phyloP scores from a whole-genome alignment of 2,329 filamentous ascomycete genomes.

The Aspergillus sp. region DNA sequence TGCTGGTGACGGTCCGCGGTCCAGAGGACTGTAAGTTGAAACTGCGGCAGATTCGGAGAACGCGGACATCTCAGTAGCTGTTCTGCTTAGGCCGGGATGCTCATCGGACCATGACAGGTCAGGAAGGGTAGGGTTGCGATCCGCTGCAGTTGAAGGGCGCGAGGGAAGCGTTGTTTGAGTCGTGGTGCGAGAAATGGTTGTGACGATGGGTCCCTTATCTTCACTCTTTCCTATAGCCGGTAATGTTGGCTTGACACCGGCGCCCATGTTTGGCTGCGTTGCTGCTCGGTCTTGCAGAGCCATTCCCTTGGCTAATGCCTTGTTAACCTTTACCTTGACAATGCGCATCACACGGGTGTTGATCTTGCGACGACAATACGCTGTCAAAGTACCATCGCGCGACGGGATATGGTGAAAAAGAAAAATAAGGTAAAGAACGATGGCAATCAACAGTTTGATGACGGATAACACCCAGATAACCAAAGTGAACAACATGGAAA shows the following conservation, averaged over 20 bases:
- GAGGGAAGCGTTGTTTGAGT: conserved; percentile 59
- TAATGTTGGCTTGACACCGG: conserved; percentile 48
- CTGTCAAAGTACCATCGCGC: conserved; percentile 69
- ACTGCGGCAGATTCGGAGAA: conserved; percentile 39
- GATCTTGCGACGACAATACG: conserved; percentile 88
- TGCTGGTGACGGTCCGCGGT: conserved; percentile 20
- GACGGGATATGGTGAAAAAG: conserved; percentile 87
- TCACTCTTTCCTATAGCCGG: conserved; percentile 52
- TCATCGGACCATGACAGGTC: conserved; percentile 35
- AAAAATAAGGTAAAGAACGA: conserved; percentile 77
- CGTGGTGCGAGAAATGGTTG: conserved; percentile 38
- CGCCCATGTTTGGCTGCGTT: conserved; percentile 29
- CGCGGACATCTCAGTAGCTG: conserved; percentile 44
- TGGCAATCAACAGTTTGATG: conserved; percentile 64
- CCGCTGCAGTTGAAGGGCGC: conserved; percentile 48
- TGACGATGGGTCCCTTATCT: conserved; percentile 27
- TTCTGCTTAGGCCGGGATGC: conserved; percentile 34
- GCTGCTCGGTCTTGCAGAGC: conserved; percentile 48
- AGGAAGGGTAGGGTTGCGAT: conserved; percentile 33
- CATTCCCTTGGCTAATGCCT: conserved; percentile 73
- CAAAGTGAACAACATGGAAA: conserved; percentile 86
- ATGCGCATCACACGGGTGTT: conserved; percentile 78
- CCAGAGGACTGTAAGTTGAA: conserved; percentile 30
- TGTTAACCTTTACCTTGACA: conserved; percentile 79
- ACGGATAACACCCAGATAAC: conserved; percentile 81